Conservation (phyloP, 148 eudicot species). For the Fagopyrum homotropicum region DNA sequence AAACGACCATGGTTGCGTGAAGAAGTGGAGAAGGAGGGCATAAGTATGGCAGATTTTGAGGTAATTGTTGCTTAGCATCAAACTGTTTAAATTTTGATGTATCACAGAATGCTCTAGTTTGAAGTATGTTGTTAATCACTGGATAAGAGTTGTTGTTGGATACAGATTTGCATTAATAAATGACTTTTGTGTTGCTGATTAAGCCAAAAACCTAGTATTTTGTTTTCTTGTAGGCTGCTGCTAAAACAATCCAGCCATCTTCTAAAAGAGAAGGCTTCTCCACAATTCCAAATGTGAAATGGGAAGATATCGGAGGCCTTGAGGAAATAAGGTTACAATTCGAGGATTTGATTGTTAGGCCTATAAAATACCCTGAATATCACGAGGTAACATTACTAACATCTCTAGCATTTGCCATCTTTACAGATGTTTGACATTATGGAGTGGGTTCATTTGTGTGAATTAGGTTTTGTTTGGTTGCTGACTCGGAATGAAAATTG, state of each 20-base stretch:
- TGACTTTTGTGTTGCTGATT: too few relatives aligned
- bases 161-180: too few relatives aligned
- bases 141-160: background rate
- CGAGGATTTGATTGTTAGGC: constrained; percentile 42
- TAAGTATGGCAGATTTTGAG: constrained; percentile 81
- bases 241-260: constrained; percentile 71
- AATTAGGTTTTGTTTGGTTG: too few relatives aligned
- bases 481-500: too few relatives aligned
- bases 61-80: constrained; percentile 22
- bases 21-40: constrained; percentile 53
- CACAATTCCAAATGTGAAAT: constrained; percentile 61
- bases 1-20: constrained; percentile 56
- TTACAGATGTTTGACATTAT: background rate
- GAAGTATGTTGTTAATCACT: background rate
- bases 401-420: background rate
- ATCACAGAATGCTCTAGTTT: background rate
- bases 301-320: constrained; percentile 62
- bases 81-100: background rate
- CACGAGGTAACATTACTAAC: constrained; percentile 39
- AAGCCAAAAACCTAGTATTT: too few relatives aligned
- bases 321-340: constrained; percentile 29
- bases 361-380: constrained; percentile 55
- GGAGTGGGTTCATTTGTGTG: too few relatives aligned
- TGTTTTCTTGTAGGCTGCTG: constrained; percentile 45
- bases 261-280: constrained; percentile 89